Evolutionary conservation across 2,329 filamentous ascomycete species (phyloP).

Genomic region (Beauveria pseudobassiana): DNA sequence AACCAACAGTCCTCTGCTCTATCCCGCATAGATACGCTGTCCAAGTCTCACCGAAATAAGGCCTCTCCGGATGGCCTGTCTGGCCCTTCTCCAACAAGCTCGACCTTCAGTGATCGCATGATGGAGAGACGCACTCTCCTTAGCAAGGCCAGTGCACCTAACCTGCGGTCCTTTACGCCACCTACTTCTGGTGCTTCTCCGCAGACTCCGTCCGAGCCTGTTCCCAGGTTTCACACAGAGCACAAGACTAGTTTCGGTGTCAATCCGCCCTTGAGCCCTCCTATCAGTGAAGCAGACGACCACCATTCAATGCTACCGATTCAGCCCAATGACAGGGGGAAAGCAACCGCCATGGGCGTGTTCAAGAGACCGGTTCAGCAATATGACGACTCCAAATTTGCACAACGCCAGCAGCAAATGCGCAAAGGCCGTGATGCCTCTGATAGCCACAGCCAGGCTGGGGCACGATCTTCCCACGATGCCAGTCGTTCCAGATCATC

Average conservation of each 20-base stretch:
- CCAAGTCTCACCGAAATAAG: conserved; percentile 46
- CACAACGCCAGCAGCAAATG: conserved; percentile 73
- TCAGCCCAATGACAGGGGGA: conserved; percentile 69
- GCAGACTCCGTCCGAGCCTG: conserved; percentile 30
- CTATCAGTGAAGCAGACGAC: conserved; percentile 68
- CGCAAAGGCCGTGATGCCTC: conserved; percentile 58
- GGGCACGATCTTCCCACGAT: conserved; percentile 27
- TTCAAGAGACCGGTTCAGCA: conserved; percentile 64
- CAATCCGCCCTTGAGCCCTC: conserved; percentile 38
- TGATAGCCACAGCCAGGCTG: conserved; percentile 40
- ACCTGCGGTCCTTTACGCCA: conserved; percentile 53
- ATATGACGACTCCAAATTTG: conserved; percentile 80
- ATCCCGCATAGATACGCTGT: conserved; percentile 72
- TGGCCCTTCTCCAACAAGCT: conserved; percentile 38
- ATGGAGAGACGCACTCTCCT: conserved; percentile 38
- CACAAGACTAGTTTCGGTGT: conserved; percentile 24
- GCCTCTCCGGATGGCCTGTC: conserved; percentile 44
- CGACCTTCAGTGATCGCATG: conserved; percentile 38
- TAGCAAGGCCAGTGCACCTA: conserved; percentile 59
- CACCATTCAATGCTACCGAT: conserved; percentile 56
- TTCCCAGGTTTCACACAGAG: conserved; percentile 28
- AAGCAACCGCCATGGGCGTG: conserved; percentile 62
- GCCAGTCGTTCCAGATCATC: conserved; percentile 41
- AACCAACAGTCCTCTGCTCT: conserved; percentile 72
- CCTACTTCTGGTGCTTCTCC: conserved; percentile 33